Base-by-base conservation (phyloP, 1,284 basidiomycete genomes). In the Cystobasidiaceae sp. region DNA sequence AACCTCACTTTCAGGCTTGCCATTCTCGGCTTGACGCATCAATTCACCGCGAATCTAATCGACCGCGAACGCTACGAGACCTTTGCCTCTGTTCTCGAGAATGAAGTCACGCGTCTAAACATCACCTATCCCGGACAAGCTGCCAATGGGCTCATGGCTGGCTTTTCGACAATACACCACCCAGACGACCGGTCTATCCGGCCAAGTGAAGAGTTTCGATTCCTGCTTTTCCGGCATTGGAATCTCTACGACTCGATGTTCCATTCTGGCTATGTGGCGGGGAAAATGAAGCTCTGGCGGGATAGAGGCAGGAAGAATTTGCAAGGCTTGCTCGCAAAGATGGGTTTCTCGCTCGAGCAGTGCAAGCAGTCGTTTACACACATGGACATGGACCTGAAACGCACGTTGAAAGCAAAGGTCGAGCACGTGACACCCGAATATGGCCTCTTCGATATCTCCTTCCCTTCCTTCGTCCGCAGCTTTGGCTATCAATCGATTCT, bases 171-270 rank as follows among this genome's bases (percentile, higher is more conserved):
- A 15, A 48, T 34, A 43, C 43, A 61, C 50, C 21, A 56, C 66
- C 78, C 81, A 0, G 92, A 96, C 71, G 91, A 97, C 75, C 80
- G 83, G 61, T 85, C 85, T 32, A 85, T 97, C 63, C 83, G 89
- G 34, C 81, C 85, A 37, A 86, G 84, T 33, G 90, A 93, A 55
- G 93, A 97, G 75, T 80, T 96, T 58, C 83, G 96, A 11, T 98
- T 99, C 76, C 92, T 88, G 77, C 82, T 98, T 51, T 94, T 96
- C 76, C 83, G 94, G 57, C 96, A 98, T 78, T 99, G 96, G 96
- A 96, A 87, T 51, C 78, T 99, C 43, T 97, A 97, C 75, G 93
- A 97, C 74, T 86, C 92, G 11, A 98, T 99, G 94, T 88, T 89
- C 74, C 94, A 99, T 76, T 96, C 93, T 1, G 88, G 88, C 69